Evolutionary conservation across 345 rosid species (phyloP).

Genomic region (Brassica incana): DNA sequence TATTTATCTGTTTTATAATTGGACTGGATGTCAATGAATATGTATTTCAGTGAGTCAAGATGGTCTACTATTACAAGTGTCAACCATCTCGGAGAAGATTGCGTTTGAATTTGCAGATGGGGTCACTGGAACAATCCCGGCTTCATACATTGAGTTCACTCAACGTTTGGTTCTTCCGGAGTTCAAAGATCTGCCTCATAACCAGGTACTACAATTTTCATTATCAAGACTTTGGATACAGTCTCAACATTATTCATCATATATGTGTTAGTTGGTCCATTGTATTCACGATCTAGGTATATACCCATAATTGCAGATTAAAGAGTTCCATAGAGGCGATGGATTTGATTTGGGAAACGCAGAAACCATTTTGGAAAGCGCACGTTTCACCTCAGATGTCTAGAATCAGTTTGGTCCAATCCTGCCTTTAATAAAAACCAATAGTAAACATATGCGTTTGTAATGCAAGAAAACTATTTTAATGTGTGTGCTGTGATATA

Average conservation of each 20-base stretch:
- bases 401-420: background rate
- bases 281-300: background rate
- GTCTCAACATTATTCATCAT: background rate
- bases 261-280: background rate
- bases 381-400: constrained; percentile 32
- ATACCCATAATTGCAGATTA: constrained; percentile 41
- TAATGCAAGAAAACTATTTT: background rate
- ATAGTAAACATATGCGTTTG: background rate
- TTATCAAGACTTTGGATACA: background rate
- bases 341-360: constrained; percentile 84
- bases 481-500: background rate
- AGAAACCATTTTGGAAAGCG: constrained; percentile 56
- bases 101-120: constrained; percentile 67
- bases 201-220: constrained; percentile 51
- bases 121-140: constrained; percentile 54
- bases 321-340: constrained; percentile 76
- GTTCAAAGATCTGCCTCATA: constrained; percentile 47
- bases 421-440: background rate
- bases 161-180: constrained; percentile 80
- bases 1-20: background rate
- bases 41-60: constrained; percentile 68
- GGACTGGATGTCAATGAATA: background rate
- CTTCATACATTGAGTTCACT: constrained; percentile 89
- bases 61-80: constrained; percentile 78
- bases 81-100: constrained; percentile 71